Evolutionary conservation across 768 basidiomycete genomes (phyloP).

Genomic region (Kwoniella pini): DNA sequence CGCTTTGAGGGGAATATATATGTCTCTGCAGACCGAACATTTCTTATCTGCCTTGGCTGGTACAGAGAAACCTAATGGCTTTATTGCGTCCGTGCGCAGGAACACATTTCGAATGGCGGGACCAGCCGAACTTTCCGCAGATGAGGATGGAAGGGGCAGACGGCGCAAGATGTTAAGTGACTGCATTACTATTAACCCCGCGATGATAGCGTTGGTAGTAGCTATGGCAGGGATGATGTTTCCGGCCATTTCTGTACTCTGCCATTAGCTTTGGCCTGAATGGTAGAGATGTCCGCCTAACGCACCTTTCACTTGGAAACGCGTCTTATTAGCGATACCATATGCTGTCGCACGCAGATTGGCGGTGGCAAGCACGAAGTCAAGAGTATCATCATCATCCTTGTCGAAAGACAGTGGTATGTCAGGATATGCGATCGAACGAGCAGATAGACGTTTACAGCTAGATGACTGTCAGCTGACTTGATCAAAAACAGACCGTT

Average conservation of each 20-base stretch:
- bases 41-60: conserved; percentile 69
- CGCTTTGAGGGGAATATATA: conserved; percentile 72
- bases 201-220: conserved; percentile 96
- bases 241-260: conserved; percentile 84
- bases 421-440: conserved; percentile 61
- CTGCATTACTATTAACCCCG: conserved; percentile 91
- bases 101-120: conserved; percentile 61
- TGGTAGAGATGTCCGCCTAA: too few species aligned
- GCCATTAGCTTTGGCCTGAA: not conserved
- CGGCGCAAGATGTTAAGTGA: conserved; percentile 72
- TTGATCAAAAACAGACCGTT: not conserved
- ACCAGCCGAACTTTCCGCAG: conserved; percentile 4
- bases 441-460: conserved; percentile 72
- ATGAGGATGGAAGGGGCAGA: conserved; percentile 31
- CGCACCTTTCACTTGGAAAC: conserved; percentile 95
- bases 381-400: conserved; percentile 93
- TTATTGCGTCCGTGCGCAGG: conserved; percentile 71
- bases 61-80: conserved; percentile 71
- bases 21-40: conserved; percentile 85
- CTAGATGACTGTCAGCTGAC: conserved; percentile 57
- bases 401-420: conserved; percentile 79
- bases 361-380: conserved; percentile 92
- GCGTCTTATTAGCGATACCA: conserved; percentile 80
- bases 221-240: conserved; percentile 99
- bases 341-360: conserved; percentile 91